phyloP scores from a whole-genome alignment of 345 rosid species.

The Arabidopsis suecica region DNA sequence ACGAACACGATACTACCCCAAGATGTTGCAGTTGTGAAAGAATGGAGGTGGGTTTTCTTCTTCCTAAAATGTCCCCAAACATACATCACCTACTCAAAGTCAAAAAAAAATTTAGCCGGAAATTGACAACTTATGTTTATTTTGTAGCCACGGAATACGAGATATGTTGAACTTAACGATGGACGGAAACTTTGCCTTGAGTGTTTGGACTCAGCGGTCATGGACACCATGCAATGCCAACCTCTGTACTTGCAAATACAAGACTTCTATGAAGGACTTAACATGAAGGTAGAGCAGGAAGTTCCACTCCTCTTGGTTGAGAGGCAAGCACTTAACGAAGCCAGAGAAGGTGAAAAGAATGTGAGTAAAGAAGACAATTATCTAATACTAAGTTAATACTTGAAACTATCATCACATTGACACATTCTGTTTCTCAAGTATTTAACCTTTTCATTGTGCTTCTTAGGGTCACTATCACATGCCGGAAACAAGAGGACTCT shows the following conservation, averaged over 20 bases:
- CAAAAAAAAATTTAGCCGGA: slow-evolving; percentile 3
- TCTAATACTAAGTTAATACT: neutral
- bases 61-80: neutral
- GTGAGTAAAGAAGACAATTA: slow-evolving; percentile 50
- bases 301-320: slow-evolving; percentile 94
- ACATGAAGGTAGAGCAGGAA: slow-evolving; percentile 90
- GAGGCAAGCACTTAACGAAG: slow-evolving; percentile 93
- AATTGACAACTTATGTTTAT: slow-evolving; percentile 25
- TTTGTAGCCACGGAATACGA: slow-evolving; percentile 69
- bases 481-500: slow-evolving; percentile 98
- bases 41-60: slow-evolving; percentile 80
- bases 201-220: slow-evolving; percentile 94
- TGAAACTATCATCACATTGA: neutral
- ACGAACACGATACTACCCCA: slow-evolving; percentile 88
- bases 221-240: slow-evolving; percentile 89
- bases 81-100: slow-evolving; percentile 10
- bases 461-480: slow-evolving; percentile 94
- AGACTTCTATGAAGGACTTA: slow-evolving; percentile 76
- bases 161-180: slow-evolving; percentile 76
- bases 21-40: slow-evolving; percentile 99
- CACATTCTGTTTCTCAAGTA: slow-evolving; percentile 5
- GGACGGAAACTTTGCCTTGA: slow-evolving; percentile 95
- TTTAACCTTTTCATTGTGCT: slow-evolving; percentile 23
- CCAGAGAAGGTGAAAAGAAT: slow-evolving; percentile 92
- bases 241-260: slow-evolving; percentile 82